Base-by-base conservation (phyloP, 2,329 filamentous ascomycete genomes). In the Calonectria pauciramosa region DNA sequence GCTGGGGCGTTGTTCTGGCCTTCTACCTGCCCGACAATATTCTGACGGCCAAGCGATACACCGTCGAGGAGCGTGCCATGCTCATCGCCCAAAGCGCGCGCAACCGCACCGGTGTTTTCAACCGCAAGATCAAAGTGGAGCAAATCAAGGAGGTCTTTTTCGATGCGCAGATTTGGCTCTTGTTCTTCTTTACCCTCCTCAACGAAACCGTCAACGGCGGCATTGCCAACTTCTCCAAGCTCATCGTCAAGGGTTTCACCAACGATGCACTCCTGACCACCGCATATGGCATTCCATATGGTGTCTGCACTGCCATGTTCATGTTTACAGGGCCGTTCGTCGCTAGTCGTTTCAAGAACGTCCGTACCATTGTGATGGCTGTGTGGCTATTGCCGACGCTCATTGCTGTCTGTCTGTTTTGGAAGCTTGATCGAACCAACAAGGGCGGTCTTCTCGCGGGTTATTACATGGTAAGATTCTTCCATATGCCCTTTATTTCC, bases 61-160 rank as follows among this genome's bases (percentile, higher is more conserved):
- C 76, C 0, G 59, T 80, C 2, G 78, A 81, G 54, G 81, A 82
- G 68, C 79, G 81, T 2, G 80, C 80, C 18, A 86, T 91, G 64
- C 93, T 90, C 0, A 92, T 93, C 2, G 90, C 89, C 73, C 94
- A 93, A 82, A 88, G 95, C 49, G 89, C 85, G 3, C 81, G 86
- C 1, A 87, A 90, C 67, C 82, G 84, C 67, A 88, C 87, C 0
- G 88, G 88, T 26, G 85, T 90, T 16, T 84, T 89, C 23, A 90
- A 88, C 78, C 83, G 85, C 65, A 84, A 83, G n/a, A 88, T 90
- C 81, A 89, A 89, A 75, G 83, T 82, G 77, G 82, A 84, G 34
- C 89, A 90, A 77, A 86, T 90, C 69, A 83, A 84, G 10, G 89
- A 90, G 78, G 88, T 88, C 0, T 73, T 89, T 2, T 73, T 86